Evolutionary conservation across 441 rosid species (phyloP).

Genomic region (Erodium texanum): DNA sequence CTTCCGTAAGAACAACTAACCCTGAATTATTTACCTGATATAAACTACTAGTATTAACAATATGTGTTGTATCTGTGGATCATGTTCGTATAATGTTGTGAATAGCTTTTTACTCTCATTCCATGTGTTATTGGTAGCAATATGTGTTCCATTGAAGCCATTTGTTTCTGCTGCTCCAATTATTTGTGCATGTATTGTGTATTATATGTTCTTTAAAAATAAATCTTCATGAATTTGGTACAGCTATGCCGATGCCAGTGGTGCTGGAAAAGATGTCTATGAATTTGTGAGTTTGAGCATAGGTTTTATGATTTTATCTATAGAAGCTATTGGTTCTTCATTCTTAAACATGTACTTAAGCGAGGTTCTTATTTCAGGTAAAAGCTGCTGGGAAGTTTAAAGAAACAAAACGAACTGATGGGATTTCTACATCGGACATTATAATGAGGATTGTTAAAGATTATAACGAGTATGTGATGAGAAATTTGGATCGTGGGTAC

Average conservation of each 20-base stretch:
- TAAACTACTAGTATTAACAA: neutral
- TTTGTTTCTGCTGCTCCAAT: neutral
- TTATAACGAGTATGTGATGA: constrained; percentile 73
- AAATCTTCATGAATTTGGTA: constrained; percentile 14
- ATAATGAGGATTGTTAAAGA: constrained; percentile 86
- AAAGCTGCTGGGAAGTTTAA: constrained; percentile 61
- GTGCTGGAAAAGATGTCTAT: constrained; percentile 79
- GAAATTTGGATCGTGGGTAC: constrained; percentile 77
- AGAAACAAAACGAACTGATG: constrained; percentile 85
- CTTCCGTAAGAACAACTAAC: constrained; percentile 58
- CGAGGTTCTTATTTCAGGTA: constrained; percentile 5
- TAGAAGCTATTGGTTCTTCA: neutral
- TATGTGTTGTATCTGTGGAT: neutral
- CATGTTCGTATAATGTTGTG: neutral
- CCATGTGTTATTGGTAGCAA: too few species aligned
- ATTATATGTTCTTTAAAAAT: neutral
- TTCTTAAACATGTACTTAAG: constrained; percentile 9
- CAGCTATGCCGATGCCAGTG: constrained; percentile 83
- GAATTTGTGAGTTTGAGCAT: constrained; percentile 62
- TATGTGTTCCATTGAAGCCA: too few species aligned
- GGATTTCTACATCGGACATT: constrained; percentile 78
- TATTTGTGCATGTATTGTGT: neutral
- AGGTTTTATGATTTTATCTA: constrained; percentile 13
- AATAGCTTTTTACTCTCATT: neutral
- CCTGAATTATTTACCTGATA: neutral